Conservation (phyloP, 495 filamentous ascomycete genomes). For the Letharia columbiana region DNA sequence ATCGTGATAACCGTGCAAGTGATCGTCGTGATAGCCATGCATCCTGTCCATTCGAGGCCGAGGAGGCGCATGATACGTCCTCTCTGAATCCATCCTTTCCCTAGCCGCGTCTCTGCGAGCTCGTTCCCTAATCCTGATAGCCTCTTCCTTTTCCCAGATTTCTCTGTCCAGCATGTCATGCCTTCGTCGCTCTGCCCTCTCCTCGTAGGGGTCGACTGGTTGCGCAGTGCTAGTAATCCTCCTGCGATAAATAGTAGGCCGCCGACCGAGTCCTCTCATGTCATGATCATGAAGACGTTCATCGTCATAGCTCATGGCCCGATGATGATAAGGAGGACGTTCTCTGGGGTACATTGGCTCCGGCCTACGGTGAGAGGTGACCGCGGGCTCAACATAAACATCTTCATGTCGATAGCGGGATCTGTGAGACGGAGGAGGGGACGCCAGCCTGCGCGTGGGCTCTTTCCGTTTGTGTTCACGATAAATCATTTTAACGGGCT, state of each 20-base stretch:
- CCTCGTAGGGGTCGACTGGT: slow-evolving; percentile 7
- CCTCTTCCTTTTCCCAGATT: background rate
- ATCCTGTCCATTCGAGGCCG: background rate
- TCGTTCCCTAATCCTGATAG: background rate
- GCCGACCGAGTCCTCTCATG: background rate
- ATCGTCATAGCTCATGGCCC: background rate
- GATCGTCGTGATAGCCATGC: background rate
- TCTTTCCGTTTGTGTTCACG: slow-evolving; percentile 13
- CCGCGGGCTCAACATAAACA: background rate
- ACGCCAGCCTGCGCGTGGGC: background rate
- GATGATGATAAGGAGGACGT: background rate
- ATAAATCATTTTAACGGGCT: background rate
- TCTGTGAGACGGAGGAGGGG: slow-evolving; percentile 1
- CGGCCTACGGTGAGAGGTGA: background rate
- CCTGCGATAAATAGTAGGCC: background rate
- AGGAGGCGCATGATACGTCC: background rate
- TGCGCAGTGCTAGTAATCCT: slow-evolving; percentile 3
- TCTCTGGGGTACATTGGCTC: background rate
- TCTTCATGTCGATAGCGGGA: background rate
- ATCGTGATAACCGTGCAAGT: slow-evolving; percentile 1
- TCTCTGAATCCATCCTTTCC: background rate
- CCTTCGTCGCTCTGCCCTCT: slow-evolving; percentile 5
- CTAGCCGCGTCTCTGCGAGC: background rate
- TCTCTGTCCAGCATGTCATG: slow-evolving; percentile 6
- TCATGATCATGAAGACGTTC: slow-evolving; percentile 3